Conservation (phyloP, 1,284 basidiomycete genomes). For the Fomitopsis palustris region DNA sequence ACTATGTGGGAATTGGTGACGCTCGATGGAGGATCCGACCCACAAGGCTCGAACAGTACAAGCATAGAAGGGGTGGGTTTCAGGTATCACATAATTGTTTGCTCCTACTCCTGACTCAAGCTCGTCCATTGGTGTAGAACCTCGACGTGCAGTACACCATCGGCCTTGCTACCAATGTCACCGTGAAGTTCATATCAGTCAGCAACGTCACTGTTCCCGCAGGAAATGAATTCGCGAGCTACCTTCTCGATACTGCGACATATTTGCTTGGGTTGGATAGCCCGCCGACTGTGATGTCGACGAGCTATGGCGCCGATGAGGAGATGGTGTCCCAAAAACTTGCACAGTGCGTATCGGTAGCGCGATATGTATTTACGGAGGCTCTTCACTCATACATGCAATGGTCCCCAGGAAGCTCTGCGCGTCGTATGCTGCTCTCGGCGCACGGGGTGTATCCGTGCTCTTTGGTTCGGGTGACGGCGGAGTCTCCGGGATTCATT, state of each 20-base stretch:
- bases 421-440: slow-evolving; percentile 39
- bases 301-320: slow-evolving; percentile 56
- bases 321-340: slow-evolving; percentile 40
- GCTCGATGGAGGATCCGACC: slow-evolving; percentile 42
- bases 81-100: too few species aligned
- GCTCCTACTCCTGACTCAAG: too few species aligned
- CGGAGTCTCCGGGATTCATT: slow-evolving; percentile 58
- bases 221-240: slow-evolving; percentile 19
- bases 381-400: too few species aligned
- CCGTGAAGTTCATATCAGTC: slow-evolving; percentile 19
- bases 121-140: slow-evolving; percentile 19
- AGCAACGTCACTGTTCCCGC: slow-evolving; percentile 10
- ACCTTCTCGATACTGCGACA: slow-evolving; percentile 29
- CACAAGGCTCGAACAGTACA: slow-evolving; percentile 24
- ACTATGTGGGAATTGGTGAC: slow-evolving; percentile 33
- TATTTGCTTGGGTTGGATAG: slow-evolving; percentile 24
- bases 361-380: too few species aligned
- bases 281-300: slow-evolving; percentile 31
- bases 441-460: slow-evolving; percentile 52
- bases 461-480: slow-evolving; percentile 64
- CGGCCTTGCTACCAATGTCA: slow-evolving; percentile 51
- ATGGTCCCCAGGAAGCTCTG: slow-evolving; percentile 12
- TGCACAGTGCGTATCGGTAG: slow-evolving; percentile 50
- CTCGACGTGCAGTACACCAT: slow-evolving; percentile 63
- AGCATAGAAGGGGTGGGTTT: neutral